Evolutionary conservation across 352 stramenopile genomes (phyloP), one percentile per base, ranked within the genome.

Genomic region (Pythium dissotocum): DNA sequence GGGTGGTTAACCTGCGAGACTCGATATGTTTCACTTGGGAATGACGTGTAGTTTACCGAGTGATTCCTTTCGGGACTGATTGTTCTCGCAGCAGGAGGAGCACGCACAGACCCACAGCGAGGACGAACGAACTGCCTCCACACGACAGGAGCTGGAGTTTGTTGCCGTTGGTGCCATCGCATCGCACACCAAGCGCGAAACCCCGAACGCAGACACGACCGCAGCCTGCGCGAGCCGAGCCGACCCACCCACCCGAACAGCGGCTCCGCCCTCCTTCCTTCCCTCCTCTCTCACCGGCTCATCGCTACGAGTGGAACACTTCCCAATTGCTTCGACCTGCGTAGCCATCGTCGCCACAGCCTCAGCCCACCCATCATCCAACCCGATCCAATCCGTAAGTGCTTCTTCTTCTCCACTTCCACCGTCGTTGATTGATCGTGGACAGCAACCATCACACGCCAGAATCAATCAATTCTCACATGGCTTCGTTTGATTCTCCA

Each of bases 11-110:
- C 67, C 67, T 74, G 49, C 35, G 49, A 64, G 51, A 74, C 16
- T 38, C 14, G 35, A 74, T 74, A 74, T 61, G 61, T 74, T 74
- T 67, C 67, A 62, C 67, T 72, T 72, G 55, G 44, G 32, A 30
- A 30, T 56, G 58, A 56, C 10, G 46, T 10, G 55, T 63, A 63
- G 28, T 63, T 63, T 63, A 63, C 57, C 57, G n/a, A 32, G 5
- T 12, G 12, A 18, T 44, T 28, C 32, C 32, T 59, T 18, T 32
- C 30, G 35, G 28, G 24, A 21, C 40, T 49, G 40, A 53, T 53
- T 53, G 46, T 53, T 53, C 46, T 53, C 14, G 21, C 21, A 24
- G 21, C 21, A 24, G 21, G 21, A 24, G 21, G 21, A 24, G 21
- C 21, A 24, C 21, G 21, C 21, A 24, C 21, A 24, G 21, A 24